Conservation (phyloP, 768 basidiomycete species). For the Rhodotorula graminis region DNA sequence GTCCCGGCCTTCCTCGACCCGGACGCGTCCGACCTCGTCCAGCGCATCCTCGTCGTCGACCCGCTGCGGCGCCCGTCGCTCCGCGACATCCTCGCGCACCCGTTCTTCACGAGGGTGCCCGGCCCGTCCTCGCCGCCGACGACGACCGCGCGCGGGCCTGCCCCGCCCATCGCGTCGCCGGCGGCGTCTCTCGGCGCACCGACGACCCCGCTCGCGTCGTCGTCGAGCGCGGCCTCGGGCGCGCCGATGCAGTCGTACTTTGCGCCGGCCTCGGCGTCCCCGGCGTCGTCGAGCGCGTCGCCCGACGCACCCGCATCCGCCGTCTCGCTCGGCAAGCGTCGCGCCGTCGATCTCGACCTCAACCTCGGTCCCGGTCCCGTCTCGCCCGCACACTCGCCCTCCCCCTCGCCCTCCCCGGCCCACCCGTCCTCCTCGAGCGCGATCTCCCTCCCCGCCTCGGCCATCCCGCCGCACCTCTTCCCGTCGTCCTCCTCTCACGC, state of each 20-base stretch:
- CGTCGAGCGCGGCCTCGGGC: neutral
- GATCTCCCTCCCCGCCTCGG: neutral
- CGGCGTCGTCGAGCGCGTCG: neutral
- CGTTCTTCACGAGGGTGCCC: slow-evolving; percentile 35
- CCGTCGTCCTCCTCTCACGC: neutral
- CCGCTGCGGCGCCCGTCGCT: slow-evolving; percentile 18
- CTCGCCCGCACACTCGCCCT: neutral
- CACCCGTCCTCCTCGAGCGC: neutral
- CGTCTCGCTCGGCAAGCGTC: neutral
- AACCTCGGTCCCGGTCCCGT: too few species aligned
- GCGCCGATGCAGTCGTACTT: neutral
- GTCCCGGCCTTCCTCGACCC: slow-evolving; percentile 84
- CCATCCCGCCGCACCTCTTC: neutral
- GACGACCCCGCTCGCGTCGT: neutral
- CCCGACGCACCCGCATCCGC: neutral
- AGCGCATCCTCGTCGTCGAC: slow-evolving; percentile 56
- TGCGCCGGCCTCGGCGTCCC: too few species aligned
- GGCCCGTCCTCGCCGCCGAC: neutral
- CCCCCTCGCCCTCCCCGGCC: too few species aligned
- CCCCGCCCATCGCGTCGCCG: slow-evolving; percentile 45
- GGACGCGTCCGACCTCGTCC: slow-evolving; percentile 84
- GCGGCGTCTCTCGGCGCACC: neutral
- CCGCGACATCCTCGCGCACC: slow-evolving; percentile 28
- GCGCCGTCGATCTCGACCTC: too few species aligned
- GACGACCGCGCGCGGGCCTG: neutral